Evolutionary conservation across 306 rosid species (phyloP).

Genomic region (Crotalaria pallida): DNA sequence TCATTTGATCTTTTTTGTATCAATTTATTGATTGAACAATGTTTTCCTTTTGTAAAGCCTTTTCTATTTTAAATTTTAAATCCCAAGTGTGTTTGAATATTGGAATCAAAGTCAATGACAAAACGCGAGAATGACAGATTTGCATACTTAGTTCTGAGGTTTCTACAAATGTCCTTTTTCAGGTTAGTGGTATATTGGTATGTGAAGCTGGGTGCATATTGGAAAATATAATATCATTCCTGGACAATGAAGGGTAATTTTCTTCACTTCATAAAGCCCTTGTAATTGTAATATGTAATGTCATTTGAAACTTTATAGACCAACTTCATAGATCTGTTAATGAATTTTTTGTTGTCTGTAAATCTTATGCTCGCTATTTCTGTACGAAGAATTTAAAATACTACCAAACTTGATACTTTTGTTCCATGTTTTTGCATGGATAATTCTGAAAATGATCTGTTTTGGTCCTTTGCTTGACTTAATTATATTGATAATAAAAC

Average conservation of each 20-base stretch:
- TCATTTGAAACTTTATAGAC: background rate
- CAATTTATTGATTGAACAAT: background rate
- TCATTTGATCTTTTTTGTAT: background rate
- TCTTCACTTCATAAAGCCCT: conserved; percentile 14
- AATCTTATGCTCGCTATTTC: background rate
- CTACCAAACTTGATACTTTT: background rate
- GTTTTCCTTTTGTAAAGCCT: background rate
- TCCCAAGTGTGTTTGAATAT: background rate
- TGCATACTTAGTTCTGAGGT: conserved; percentile 20
- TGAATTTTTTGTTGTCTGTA: background rate
- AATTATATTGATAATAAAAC: background rate
- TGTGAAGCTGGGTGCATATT: conserved; percentile 96
- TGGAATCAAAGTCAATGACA: conserved; percentile 9
- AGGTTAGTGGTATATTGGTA: conserved; percentile 94
- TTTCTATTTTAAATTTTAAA: background rate
- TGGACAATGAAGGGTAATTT: conserved; percentile 83
- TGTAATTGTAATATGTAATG: background rate
- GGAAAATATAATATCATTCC: conserved; percentile 79
- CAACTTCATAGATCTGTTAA: background rate
- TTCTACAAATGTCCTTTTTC: conserved; percentile 31
- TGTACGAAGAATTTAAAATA: conserved; percentile 4
- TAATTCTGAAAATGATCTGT: background rate
- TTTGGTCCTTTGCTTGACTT: background rate
- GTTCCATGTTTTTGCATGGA: background rate
- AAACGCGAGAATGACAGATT: background rate